These are phyloP conservation scores for Barbarea vulgaris DNA, from an alignment of 345 rosid species.

Conservation along the genomic window DNA sequence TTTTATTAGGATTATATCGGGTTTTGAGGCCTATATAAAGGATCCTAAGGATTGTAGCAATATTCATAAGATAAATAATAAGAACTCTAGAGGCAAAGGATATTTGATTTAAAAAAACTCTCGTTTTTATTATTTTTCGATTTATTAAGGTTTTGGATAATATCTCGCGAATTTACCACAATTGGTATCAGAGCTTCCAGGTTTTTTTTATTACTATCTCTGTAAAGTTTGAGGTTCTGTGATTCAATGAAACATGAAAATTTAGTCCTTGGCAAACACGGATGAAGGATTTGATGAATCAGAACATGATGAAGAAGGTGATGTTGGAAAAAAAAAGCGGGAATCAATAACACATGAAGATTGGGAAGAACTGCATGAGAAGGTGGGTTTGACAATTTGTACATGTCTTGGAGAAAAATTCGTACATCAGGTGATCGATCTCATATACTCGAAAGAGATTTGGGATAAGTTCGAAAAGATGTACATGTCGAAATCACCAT, in stretches of 20 bases:
- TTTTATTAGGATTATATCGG: no score
- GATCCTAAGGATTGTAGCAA: no score
- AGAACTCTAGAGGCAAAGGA: no score
- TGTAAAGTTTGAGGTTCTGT: not conserved
- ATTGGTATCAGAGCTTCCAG: no score
- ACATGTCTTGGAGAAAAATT: not conserved
- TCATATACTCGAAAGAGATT: not conserved
- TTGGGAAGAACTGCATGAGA: not conserved
- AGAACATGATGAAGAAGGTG: not conserved
- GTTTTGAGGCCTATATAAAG: no score
- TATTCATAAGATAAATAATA: no score
- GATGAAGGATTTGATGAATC: not conserved
- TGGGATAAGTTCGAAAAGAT: not conserved
- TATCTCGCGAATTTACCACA: no score
- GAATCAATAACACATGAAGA: not conserved
- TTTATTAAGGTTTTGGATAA: no score
- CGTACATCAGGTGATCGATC: not conserved
- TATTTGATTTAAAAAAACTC: no score
- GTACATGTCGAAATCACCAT: not conserved
- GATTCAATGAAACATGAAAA: not conserved
- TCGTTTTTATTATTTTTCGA: no score
- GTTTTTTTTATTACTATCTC: not conserved
- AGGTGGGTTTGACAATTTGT: not conserved
- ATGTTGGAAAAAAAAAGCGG: not conserved
- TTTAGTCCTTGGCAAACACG: not conserved